These are phyloP conservation scores for Geotrichum carabidarum DNA, from an alignment of 1,139 yeast species.

Conservation along the genomic window DNA sequence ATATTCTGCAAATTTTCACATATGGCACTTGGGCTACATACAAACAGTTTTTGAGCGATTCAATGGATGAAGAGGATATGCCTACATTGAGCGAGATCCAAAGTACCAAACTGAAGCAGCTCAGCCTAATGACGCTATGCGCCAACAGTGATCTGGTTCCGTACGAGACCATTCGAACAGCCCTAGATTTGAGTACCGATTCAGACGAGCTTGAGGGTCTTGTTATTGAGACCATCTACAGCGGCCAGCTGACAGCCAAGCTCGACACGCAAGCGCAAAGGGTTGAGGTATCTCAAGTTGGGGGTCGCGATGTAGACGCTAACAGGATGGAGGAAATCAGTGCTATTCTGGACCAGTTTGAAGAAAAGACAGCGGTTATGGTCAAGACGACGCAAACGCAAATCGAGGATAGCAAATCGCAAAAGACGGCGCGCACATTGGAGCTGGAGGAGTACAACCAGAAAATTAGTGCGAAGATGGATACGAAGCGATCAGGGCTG, in stretches of 20 bases:
- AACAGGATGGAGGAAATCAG: slow-evolving; percentile 22
- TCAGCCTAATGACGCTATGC: slow-evolving; percentile 25
- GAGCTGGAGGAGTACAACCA: slow-evolving; percentile 6
- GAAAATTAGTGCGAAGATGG: not conserved
- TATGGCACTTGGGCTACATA: slow-evolving; percentile 27
- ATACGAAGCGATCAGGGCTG: not conserved
- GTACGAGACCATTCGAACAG: slow-evolving; percentile 18
- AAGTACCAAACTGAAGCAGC: slow-evolving; percentile 24
- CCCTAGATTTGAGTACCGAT: slow-evolving; percentile 20
- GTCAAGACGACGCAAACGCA: slow-evolving; percentile 6
- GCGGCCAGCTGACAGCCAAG: slow-evolving; percentile 27
- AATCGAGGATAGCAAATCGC: not conserved
- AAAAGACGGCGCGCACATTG: not conserved
- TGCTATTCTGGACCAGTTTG: slow-evolving; percentile 14
- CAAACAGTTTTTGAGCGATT: not conserved
- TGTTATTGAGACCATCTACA: slow-evolving; percentile 28
- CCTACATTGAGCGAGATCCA: slow-evolving; percentile 20
- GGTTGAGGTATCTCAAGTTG: slow-evolving; percentile 24
- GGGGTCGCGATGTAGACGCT: slow-evolving; percentile 25
- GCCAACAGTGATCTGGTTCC: slow-evolving; percentile 19
- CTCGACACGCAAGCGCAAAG: slow-evolving; percentile 26
- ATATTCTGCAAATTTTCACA: slow-evolving; percentile 24
- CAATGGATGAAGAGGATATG: slow-evolving; percentile 8
- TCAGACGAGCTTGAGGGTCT: slow-evolving; percentile 25
- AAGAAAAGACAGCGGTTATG: not conserved